Evolutionary conservation across 2,329 filamentous ascomycete genomes (phyloP), one percentile per base, ranked within the genome.

Genomic region (Fusarium goolgardi): DNA sequence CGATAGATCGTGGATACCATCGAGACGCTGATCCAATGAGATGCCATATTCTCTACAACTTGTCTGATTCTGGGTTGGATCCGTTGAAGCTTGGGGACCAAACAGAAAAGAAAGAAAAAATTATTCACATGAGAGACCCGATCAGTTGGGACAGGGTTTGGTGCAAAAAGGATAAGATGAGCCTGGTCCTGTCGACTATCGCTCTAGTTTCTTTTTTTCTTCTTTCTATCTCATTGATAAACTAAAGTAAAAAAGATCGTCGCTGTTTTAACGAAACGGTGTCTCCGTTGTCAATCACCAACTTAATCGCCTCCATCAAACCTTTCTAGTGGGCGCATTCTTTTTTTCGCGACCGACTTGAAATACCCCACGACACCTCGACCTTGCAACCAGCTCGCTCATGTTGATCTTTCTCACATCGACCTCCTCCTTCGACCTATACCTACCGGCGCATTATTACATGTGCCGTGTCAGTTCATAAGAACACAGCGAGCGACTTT

Each of bases 401-500:
- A 68, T 73, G 67, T 71, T 69, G 56, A 69, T 50, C 31, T 59
- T 49, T 62, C 57, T 65, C 55, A 54, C 60, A 37, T 58, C 61
- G 53, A 53, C 41, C 6, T 47, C 56, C 47, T 59, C 58, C 49
- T 59, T 43, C 51, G 31, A 61, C 34, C 54, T 31, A 44, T 55
- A 59, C 27, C 71, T 76, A 35, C 47, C 52, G 78, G 78, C 80
- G 75, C 80, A 77, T 75, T 69, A 52, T 50, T 78, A 70, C 69
- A 85, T 85, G 83, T 80, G 82, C 81, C 81, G 73, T 59, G 60
- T 69, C 59, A 70, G 64, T 69, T 77, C 73, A 78, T 85, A 84
- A 78, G 71, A 75, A 69, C 58, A 69, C 79, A 78, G 85, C 85
- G 85, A 79, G 86, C 86, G 86, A 88, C 86, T 88, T 88, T 72